Percentiles rank a stretch among this genome's conserved stretches.
Conservation (phyloP, 345 rosid species). For the Euphorbia pulcherrima region DNA sequence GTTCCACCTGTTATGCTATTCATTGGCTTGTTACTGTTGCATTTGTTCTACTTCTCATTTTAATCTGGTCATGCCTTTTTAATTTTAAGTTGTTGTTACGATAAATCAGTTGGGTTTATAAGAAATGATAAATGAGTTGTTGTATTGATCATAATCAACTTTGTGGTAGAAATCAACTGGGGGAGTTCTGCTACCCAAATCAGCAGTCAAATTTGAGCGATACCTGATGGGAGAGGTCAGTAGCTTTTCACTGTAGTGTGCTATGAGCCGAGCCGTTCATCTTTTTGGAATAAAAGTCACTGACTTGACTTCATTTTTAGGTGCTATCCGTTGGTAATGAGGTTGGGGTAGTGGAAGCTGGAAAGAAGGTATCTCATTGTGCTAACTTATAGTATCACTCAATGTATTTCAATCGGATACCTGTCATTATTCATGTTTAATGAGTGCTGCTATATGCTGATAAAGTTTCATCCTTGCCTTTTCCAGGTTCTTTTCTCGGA, state of each 20-base stretch:
- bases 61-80: not conserved
- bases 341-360: conserved; percentile 57
- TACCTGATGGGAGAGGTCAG: conserved; percentile 83
- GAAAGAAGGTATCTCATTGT: conserved; percentile 60
- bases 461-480: not conserved
- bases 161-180: conserved; percentile 68
- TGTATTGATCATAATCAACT: conserved; percentile 3
- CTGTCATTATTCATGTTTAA: not conserved
- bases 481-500: conserved; percentile 87
- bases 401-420: not conserved
- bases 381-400: not conserved
- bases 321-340: conserved; percentile 69
- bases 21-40: not conserved
- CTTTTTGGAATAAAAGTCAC: not conserved
- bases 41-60: not conserved
- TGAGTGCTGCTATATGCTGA: not conserved
- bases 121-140: not conserved
- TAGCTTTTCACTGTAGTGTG: no score
- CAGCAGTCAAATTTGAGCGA: conserved; percentile 88
- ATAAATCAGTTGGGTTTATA: not conserved
- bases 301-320: conserved; percentile 27
- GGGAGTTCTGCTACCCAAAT: conserved; percentile 83
- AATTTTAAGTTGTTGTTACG: not conserved
- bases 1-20: not conserved
- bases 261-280: no score